phyloP scores from a whole-genome alignment of 2,329 filamentous ascomycete genomes.

The Penicillium sp. region DNA sequence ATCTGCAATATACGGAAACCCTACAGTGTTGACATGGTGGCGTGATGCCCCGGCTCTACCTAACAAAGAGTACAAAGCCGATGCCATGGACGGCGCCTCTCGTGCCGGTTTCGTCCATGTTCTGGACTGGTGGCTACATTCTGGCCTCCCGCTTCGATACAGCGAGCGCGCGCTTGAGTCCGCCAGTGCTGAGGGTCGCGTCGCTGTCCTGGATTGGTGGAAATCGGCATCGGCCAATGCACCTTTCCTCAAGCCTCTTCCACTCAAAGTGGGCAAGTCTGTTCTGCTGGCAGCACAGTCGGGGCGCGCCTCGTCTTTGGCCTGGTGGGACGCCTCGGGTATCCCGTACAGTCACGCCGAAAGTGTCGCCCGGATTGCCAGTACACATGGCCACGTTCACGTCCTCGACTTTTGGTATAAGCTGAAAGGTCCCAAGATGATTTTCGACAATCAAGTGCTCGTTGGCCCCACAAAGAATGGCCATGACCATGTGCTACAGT shows the following conservation, averaged over 20 bases:
- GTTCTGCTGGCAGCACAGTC: conserved; percentile 81
- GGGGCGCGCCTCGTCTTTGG: conserved; percentile 71
- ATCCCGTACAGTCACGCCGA: conserved; percentile 79
- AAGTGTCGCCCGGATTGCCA: conserved; percentile 78
- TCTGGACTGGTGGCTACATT: conserved; percentile 87
- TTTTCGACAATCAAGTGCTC: conserved; percentile 79
- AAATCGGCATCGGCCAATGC: conserved; percentile 64
- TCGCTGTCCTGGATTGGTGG: conserved; percentile 94
- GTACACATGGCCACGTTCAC: conserved; percentile 77
- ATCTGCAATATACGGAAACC: conserved; percentile 79
- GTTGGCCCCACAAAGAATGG: conserved; percentile 85
- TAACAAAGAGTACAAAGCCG: conserved; percentile 79
- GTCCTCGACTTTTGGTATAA: conserved; percentile 81
- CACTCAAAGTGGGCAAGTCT: conserved; percentile 77
- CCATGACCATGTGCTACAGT: conserved; percentile 79
- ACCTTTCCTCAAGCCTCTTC: conserved; percentile 51
- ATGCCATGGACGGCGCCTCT: conserved; percentile 84
- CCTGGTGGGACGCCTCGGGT: conserved; percentile 83
- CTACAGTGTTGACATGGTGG: conserved; percentile 89
- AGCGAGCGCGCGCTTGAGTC: conserved; percentile 85
- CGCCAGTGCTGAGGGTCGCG: conserved; percentile 77
- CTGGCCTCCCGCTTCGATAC: conserved; percentile 75
- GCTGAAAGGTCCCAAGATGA: conserved; percentile 70
- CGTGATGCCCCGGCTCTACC: conserved; percentile 76
- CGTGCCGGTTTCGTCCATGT: conserved; percentile 80